Conservation (phyloP, 805 yeast species). For the Candida schatavii region DNA sequence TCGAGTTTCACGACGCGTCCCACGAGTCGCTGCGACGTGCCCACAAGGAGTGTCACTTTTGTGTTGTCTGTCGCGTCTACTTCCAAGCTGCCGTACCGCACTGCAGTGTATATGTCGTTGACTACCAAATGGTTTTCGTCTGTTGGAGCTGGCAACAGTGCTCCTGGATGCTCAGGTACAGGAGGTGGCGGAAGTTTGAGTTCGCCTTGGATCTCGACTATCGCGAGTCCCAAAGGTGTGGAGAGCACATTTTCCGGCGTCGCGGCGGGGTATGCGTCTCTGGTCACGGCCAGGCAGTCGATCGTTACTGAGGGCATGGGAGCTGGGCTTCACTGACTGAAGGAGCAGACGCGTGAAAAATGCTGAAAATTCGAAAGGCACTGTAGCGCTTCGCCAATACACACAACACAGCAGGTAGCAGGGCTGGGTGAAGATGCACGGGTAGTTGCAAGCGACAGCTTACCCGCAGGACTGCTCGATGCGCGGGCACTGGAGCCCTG, state of each 20-base stretch:
- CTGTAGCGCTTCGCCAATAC: no score
- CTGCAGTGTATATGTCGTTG: constrained; percentile 41
- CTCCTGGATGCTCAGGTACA: no score
- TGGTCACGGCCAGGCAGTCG: constrained; percentile 12
- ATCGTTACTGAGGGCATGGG: constrained; percentile 19
- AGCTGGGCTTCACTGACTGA: no score
- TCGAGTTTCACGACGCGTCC: constrained; percentile 59
- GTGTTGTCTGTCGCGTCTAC: constrained; percentile 36
- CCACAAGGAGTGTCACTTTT: constrained; percentile 58
- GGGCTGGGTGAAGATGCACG: no score
- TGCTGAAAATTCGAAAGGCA: no score
- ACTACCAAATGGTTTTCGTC: constrained; percentile 11
- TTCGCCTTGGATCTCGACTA: constrained; percentile 75
- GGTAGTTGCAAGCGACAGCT: no score
- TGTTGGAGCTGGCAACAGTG: constrained; percentile 11
- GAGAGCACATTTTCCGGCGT: constrained; percentile 24
- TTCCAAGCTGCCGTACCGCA: constrained; percentile 49
- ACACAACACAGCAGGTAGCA: no score
- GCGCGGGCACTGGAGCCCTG: no score
- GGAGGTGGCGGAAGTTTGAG: constrained; percentile 41
- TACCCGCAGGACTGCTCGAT: no score
- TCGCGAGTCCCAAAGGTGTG: constrained; percentile 57
- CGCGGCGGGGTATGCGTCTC: not conserved
- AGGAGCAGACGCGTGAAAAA: no score
- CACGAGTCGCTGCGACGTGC: constrained; percentile 65